Evolutionary conservation across 352 stramenopile genomes (phyloP).

Genomic region (Aphanomyces stellatus): DNA sequence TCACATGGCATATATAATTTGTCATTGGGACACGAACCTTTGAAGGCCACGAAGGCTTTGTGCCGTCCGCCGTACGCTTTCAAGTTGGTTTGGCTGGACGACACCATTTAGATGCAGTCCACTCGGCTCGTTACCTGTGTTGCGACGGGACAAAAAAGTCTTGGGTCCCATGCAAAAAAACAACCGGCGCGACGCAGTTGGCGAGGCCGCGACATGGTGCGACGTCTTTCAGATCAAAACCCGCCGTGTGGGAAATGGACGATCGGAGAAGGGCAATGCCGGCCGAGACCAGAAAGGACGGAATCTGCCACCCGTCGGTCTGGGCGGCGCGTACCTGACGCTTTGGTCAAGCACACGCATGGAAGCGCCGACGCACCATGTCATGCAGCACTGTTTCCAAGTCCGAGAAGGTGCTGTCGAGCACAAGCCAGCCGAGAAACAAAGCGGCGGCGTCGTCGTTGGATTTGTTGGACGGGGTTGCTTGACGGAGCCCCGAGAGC

Average conservation of each 20-base stretch:
- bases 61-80: neutral
- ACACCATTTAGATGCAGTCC: neutral
- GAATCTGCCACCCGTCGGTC: neutral
- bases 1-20: neutral
- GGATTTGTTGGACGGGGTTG: neutral
- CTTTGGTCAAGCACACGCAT: neutral
- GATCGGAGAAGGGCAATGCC: slow-evolving; percentile 2
- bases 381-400: slow-evolving; percentile 5
- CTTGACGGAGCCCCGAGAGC: neutral
- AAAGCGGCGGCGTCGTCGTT: neutral
- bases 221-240: slow-evolving; percentile 7
- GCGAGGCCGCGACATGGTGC: neutral
- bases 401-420: slow-evolving; percentile 12
- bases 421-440: slow-evolving; percentile 12
- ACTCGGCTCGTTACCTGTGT: neutral
- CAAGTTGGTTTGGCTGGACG: slow-evolving; percentile 7
- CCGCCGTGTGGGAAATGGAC: neutral
- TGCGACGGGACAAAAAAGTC: slow-evolving; percentile 8
- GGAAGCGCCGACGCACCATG: neutral
- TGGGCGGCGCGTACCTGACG: slow-evolving; percentile 6
- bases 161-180: slow-evolving; percentile 14
- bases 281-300: slow-evolving; percentile 6
- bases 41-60: neutral
- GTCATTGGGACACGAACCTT: neutral
- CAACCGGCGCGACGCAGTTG: neutral